Base-by-base conservation (phyloP, 768 basidiomycete species). In the Nidularia sp. region DNA sequence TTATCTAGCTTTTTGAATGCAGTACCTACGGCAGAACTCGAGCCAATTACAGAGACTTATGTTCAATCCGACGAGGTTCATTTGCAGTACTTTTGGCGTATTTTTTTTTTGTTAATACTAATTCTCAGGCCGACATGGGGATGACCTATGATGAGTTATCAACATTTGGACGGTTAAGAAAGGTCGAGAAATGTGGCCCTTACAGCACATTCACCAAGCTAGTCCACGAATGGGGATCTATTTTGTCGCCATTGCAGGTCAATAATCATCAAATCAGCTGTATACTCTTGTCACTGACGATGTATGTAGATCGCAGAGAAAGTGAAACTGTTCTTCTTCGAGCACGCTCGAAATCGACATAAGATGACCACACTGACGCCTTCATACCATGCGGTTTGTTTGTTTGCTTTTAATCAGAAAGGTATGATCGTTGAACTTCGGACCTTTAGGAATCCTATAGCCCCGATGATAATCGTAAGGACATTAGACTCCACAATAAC, bases 121-220 rank as follows among this genome's bases (percentile, higher is more conserved):
- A 18, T 48, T 39, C n/a, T 7, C 35, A 93, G 92, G 93, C 82
- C 13, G 96, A 98, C 62, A 98, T 98, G 96, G 96, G 96, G 6
- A 98, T 98, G 97, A 97, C 96, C 0, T 98, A 98, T 63, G 90
- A 98, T 59, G 97, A 98, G 59, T 77, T 99, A 15, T 95, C 93
- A 8, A 83, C 93, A 15, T 96, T 94, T 59, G 97, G 96, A 25
- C 78, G 95, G 31, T 77, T 99, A 25, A 84, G 97, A 49, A 98
- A 99, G 70, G 82, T 96, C 39, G 94, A 97, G 61, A 98, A 98
- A 72, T 94, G 93, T 65, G 97, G 97, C 2, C 96, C 97, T 2
- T 98, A 95, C 70, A 91, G 91, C 75, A 98, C 88, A 75, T 99
- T 96, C 65, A 95, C 92, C 34, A 98, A 98, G 70, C 77, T 99